Percentiles rank a stretch among this genome's conserved stretches.
Evolutionary conservation across 306 rosid genomes (phyloP).

Genomic region (Senna siamea): DNA sequence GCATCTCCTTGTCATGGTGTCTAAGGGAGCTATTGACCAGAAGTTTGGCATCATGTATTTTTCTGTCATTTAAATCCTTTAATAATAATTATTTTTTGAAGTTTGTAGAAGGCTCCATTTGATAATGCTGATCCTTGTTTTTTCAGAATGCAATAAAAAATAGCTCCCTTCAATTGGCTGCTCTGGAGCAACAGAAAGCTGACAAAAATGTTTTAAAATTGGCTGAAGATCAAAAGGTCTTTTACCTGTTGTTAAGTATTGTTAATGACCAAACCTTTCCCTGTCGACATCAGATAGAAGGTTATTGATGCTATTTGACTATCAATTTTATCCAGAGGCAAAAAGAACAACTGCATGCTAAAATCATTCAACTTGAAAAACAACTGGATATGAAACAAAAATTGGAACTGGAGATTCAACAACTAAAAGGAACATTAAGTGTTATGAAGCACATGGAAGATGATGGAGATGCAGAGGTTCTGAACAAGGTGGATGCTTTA

Average conservation of each 20-base stretch:
- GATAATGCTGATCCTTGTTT: conserved; percentile 35
- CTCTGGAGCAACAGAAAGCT: conserved; percentile 78
- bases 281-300: conserved; percentile 34
- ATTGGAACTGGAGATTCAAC: conserved; percentile 91
- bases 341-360: conserved; percentile 79
- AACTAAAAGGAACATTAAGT: conserved; percentile 73
- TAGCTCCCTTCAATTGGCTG: conserved; percentile 83
- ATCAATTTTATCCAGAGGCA: conserved; percentile 69
- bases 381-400: conserved; percentile 84
- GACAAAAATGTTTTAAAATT: conserved; percentile 77
- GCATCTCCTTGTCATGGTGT: conserved; percentile 36
- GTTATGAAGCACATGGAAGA: conserved; percentile 82
- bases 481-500: conserved; percentile 67
- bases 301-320: conserved; percentile 40
- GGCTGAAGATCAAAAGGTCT: conserved; percentile 95
- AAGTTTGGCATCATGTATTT: conserved; percentile 31
- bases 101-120: conserved; percentile 37
- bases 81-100: conserved; percentile 10
- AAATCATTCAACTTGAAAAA: conserved; percentile 76
- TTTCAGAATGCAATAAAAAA: conserved; percentile 68
- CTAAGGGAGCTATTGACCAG: conserved; percentile 13
- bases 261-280: conserved; percentile 32
- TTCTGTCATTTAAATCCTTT: conserved; percentile 15
- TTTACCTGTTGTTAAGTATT: conserved; percentile 39
- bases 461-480: conserved; percentile 81